Base-by-base conservation (phyloP, 768 basidiomycete species). In the Tricholoma sp. region DNA sequence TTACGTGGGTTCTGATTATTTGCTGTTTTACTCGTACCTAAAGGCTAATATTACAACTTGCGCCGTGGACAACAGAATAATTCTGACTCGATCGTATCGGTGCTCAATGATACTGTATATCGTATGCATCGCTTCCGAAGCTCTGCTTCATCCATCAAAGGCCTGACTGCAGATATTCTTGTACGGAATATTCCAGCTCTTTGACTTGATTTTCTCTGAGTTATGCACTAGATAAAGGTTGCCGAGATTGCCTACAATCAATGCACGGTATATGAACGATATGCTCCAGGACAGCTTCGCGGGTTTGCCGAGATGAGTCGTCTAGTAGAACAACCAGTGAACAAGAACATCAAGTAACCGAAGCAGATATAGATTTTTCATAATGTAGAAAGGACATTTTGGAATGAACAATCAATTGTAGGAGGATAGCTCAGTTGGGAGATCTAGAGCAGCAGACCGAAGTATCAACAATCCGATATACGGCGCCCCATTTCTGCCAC, bases 71-170 rank as follows among this genome's bases (percentile, higher is more conserved):
- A 43, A 22, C 60, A 91, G 89, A 82, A 78, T 64, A 78, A 76
- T 4, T 80, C 76, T 2, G 89, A 91, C 64, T 67, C 76, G 8
- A 58, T 68, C 34, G 68, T 81, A 1, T 66, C 74, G 1, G 77
- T 81, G 71, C 69, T 85, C 8, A 78, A 75, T 32, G 73, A 78
- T 35, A 75, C 77, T 8, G 61, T 72, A 0, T 94, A 94, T 63
- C 82, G 94, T 16, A 86, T 91, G 83, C 91, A 95, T 66, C 85
- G 93, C 7, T 87, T 96, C 64, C 81, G 90, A 34, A 85, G 87
- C 2, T 77, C 77, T 0, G 86, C 86, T 0, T 92, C 91, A 16
- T 85, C 92, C 0, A 79, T 95, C 57, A 92, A 91, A 68, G 93
- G 93, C 0, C 69, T 95, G 2, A 94, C 92, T 1, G 78, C 89